Conservation (phyloP, 1,284 basidiomycete species). For the Moesziomyces sp. region DNA sequence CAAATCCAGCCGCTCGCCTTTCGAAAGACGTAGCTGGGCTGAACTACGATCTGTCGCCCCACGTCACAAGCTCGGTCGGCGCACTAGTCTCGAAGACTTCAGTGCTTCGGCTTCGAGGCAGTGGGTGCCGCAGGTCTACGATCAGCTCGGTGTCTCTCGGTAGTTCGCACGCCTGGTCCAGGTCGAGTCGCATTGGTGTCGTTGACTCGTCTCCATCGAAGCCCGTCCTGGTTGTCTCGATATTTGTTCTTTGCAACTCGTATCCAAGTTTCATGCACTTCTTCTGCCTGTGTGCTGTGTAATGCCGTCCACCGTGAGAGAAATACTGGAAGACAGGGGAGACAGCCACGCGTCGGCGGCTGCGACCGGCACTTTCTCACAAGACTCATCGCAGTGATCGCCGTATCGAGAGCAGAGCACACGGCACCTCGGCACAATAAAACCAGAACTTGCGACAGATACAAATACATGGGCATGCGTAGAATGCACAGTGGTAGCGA, state of each 20-base stretch:
- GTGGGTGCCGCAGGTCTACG: background rate
- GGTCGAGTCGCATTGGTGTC: background rate
- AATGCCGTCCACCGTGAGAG: no score
- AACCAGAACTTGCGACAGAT: background rate
- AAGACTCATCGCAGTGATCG: no score
- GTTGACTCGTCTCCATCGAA: no score
- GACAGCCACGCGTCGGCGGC: no score
- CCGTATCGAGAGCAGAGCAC: no score
- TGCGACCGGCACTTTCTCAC: no score
- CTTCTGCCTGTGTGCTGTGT: no score
- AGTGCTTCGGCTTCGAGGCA: background rate
- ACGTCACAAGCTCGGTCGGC: background rate
- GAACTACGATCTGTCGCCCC: background rate
- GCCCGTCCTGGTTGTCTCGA: no score
- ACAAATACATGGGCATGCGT: background rate
- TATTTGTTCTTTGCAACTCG: no score
- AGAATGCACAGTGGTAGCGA: slow-evolving; percentile 5
- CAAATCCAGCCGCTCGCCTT: slow-evolving; percentile 22
- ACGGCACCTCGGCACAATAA: no score
- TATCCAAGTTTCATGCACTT: no score
- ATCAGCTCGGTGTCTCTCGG: slow-evolving; percentile 4
- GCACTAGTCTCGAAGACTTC: slow-evolving; percentile 26
- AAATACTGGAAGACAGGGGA: no score
- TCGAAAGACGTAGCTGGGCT: slow-evolving; percentile 3
- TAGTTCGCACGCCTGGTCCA: slow-evolving; percentile 35